Evolutionary conservation across 495 filamentous ascomycete species (phyloP).

Genomic region (Hyaloscypha variabilis): DNA sequence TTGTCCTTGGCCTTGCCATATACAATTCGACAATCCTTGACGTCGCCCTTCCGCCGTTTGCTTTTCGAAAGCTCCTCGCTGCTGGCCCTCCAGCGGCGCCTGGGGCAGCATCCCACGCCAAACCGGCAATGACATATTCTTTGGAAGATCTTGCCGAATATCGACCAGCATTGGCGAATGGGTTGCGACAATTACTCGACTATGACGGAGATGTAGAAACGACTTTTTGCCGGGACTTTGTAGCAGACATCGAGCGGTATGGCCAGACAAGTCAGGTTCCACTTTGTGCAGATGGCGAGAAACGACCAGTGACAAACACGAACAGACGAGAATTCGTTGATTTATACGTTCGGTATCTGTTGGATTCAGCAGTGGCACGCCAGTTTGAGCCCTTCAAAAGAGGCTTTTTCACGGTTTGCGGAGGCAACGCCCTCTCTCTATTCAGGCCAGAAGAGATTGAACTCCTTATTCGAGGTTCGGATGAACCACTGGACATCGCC

Average conservation of each 20-base stretch:
- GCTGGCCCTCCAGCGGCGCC: slow-evolving; percentile 60
- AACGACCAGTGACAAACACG: slow-evolving; percentile 76
- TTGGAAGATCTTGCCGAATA: slow-evolving; percentile 87
- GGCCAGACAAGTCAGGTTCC: slow-evolving; percentile 66
- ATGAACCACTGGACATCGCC: slow-evolving; percentile 77
- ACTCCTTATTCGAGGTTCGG: slow-evolving; percentile 84
- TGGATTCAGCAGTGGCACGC: slow-evolving; percentile 76
- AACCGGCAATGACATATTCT: slow-evolving; percentile 68
- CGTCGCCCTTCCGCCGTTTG: slow-evolving; percentile 88
- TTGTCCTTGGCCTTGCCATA: slow-evolving; percentile 86
- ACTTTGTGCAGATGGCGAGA: slow-evolving; percentile 76
- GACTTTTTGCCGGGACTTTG: slow-evolving; percentile 84
- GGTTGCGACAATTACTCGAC: slow-evolving; percentile 75
- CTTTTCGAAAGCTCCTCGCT: slow-evolving; percentile 84
- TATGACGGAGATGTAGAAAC: slow-evolving; percentile 85
- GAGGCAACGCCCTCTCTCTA: slow-evolving; percentile 84
- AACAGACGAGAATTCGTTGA: slow-evolving; percentile 91
- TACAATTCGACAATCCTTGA: slow-evolving; percentile 97
- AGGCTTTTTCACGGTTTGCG: slow-evolving; percentile 92
- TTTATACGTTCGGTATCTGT: slow-evolving; percentile 77
- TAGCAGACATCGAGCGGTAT: slow-evolving; percentile 77
- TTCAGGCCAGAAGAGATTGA: slow-evolving; percentile 97
- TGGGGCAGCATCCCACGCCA: slow-evolving; percentile 54
- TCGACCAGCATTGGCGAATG: slow-evolving; percentile 74
- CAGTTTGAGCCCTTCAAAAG: slow-evolving; percentile 97